A percentile compares a stretch with the other conserved stretches of the same genome.
Conservation (phyloP, 164 flowering plant species). For the Aristolochia fimbriata region DNA sequence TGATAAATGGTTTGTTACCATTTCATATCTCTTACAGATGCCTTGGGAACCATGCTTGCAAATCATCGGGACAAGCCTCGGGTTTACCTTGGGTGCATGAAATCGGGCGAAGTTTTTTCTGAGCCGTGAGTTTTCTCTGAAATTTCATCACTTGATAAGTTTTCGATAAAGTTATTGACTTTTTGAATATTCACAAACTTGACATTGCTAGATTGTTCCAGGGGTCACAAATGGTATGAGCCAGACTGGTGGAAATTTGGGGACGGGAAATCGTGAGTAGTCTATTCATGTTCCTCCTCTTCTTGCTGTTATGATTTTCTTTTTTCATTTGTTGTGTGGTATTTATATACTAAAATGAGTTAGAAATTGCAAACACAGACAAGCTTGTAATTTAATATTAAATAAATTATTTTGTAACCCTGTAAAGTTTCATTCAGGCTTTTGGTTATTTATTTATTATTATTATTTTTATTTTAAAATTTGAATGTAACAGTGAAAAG, state of each 20-base stretch:
- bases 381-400: too few species aligned
- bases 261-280: constrained; percentile 82
- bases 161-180: neutral
- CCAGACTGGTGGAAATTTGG: constrained; percentile 99
- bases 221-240: constrained; percentile 91
- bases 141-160: constrained; percentile 2
- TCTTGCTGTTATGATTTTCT: too few species aligned
- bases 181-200: neutral
- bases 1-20: too few species aligned
- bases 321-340: too few species aligned
- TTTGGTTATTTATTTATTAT: too few species aligned
- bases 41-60: constrained; percentile 58
- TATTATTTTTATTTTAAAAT: too few species aligned
- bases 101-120: constrained; percentile 77
- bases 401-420: too few species aligned
- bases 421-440: too few species aligned
- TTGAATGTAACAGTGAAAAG: too few species aligned
- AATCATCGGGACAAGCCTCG: constrained; percentile 73
- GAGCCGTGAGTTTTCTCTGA: constrained; percentile 38
- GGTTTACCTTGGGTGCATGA: constrained; percentile 86
- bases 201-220: constrained; percentile 19
- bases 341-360: too few species aligned
- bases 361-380: too few species aligned
- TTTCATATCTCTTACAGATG: constrained; percentile 37
- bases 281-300: neutral